Evolutionary conservation across 2,329 filamentous ascomycete species (phyloP).

Genomic region (Chrysosporium keratinophilum): DNA sequence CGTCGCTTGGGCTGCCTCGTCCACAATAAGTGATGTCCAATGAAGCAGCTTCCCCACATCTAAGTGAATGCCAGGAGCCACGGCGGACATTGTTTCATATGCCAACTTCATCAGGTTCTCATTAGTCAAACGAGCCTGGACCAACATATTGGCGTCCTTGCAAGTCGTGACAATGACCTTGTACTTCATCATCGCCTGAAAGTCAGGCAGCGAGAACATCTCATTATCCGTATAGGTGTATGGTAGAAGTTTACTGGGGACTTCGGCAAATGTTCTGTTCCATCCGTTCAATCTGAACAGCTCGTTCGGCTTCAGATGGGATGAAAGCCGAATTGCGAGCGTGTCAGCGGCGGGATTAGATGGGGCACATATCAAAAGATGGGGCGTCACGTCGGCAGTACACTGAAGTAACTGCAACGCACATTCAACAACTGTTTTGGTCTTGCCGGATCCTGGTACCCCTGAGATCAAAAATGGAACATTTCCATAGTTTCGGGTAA

Average conservation of each 20-base stretch:
- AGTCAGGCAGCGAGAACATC: slow-evolving; percentile 35
- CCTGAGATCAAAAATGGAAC: slow-evolving; percentile 41
- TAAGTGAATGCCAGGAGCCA: slow-evolving; percentile 17
- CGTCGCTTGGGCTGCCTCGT: slow-evolving; percentile 40
- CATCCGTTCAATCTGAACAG: slow-evolving; percentile 37
- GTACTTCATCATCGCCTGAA: slow-evolving; percentile 31
- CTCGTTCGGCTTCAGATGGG: slow-evolving; percentile 28
- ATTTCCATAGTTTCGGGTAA: slow-evolving; percentile 34
- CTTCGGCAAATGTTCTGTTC: slow-evolving; percentile 34
- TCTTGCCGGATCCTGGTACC: slow-evolving; percentile 45
- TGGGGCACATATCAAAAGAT: slow-evolving; percentile 38
- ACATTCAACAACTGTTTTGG: slow-evolving; percentile 41
- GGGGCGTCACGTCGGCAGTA: slow-evolving; percentile 17
- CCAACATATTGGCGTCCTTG: slow-evolving; percentile 33
- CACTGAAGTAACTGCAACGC: slow-evolving; percentile 25
- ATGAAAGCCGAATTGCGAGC: slow-evolving; percentile 31
- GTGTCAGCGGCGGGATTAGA: slow-evolving; percentile 41
- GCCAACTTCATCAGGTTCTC: slow-evolving; percentile 32
- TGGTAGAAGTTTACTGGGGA: slow-evolving; percentile 30
- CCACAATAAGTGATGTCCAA: slow-evolving; percentile 37
- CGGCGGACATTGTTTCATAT: slow-evolving; percentile 27
- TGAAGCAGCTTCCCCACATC: slow-evolving; percentile 24
- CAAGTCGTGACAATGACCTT: slow-evolving; percentile 38
- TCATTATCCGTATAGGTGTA: slow-evolving; percentile 33
- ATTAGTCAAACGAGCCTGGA: slow-evolving; percentile 36